Evolutionary conservation across 1,284 basidiomycete genomes (phyloP).

Genomic region (Trichosporon ovoides): DNA sequence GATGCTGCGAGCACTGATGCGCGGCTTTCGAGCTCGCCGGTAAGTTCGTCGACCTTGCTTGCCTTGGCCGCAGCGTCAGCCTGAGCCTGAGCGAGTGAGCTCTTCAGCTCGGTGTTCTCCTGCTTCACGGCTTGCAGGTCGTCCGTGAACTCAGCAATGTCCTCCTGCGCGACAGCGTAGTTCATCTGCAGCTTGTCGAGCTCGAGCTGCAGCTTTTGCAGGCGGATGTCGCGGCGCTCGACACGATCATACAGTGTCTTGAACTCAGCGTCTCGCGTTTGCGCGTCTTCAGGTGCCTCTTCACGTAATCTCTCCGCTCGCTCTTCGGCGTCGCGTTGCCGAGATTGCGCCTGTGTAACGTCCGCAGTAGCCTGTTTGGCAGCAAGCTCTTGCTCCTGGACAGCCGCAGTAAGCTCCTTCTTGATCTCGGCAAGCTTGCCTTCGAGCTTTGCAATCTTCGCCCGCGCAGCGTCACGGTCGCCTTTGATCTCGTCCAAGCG

Average conservation of each 20-base stretch:
- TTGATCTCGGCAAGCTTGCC: conserved; percentile 7
- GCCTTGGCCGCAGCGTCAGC: neutral
- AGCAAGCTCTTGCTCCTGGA: conserved; percentile 6
- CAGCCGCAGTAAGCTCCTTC: neutral
- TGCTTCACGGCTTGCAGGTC: neutral
- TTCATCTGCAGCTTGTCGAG: conserved; percentile 11
- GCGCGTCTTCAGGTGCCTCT: neutral
- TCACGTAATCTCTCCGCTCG: neutral
- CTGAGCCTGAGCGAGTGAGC: neutral
- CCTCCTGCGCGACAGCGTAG: conserved; percentile 8
- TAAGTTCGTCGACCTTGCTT: conserved; percentile 1
- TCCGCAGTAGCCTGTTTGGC: neutral
- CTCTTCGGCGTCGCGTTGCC: conserved; percentile 4
- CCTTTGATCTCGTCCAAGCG: conserved; percentile 4
- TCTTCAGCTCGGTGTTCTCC: neutral
- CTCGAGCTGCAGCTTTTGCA: conserved; percentile 9
- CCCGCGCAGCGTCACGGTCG: conserved; percentile 4
- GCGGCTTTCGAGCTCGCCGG: neutral
- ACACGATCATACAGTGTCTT: conserved; percentile 4
- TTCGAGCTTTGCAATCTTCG: conserved; percentile 7
- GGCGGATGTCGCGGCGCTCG: conserved; percentile 11
- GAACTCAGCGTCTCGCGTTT: neutral
- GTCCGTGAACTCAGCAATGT: conserved; percentile 7
- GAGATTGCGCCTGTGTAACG: neutral
- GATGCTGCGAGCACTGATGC: neutral